A percentile compares a stretch with the other conserved stretches of the same genome.
Evolutionary conservation across 257 asterid species (phyloP).

Genomic region (Thymus mandschuricus): DNA sequence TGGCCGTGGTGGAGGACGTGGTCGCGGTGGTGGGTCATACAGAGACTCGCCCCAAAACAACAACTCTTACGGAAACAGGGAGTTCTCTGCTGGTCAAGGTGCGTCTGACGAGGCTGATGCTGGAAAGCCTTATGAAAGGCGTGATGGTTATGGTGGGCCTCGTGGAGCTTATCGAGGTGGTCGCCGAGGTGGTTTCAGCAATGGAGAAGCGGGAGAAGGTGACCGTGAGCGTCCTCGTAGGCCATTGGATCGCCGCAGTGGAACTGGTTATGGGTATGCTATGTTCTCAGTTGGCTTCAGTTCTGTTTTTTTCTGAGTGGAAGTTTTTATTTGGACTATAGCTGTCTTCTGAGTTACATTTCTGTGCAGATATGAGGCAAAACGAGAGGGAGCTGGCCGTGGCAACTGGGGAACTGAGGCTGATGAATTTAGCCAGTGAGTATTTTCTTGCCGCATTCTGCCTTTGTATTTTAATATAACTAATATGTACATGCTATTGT

Average conservation of each 20-base stretch:
- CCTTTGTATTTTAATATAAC: not conserved
- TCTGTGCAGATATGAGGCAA: slow-evolving; percentile 57
- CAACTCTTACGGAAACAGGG: slow-evolving; percentile 52
- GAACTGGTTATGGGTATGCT: slow-evolving; percentile 77
- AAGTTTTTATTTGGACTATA: not conserved
- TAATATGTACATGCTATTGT: not conserved
- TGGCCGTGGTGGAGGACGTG: slow-evolving; percentile 68
- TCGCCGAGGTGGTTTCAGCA: slow-evolving; percentile 67
- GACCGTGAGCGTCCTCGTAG: slow-evolving; percentile 66
- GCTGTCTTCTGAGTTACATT: not conserved
- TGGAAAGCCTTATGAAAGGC: slow-evolving; percentile 61
- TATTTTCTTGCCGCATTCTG: slow-evolving; percentile 33
- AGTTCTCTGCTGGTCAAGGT: slow-evolving; percentile 52
- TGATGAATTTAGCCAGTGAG: slow-evolving; percentile 76
- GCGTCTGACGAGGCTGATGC: slow-evolving; percentile 51
- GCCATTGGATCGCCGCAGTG: slow-evolving; percentile 68
- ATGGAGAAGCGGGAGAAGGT: slow-evolving; percentile 72
- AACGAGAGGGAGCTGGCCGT: slow-evolving; percentile 78
- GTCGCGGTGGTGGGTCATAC: slow-evolving; percentile 65
- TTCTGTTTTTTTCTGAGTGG: too few relatives aligned
- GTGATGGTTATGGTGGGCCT: slow-evolving; percentile 68
- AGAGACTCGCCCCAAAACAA: slow-evolving; percentile 53
- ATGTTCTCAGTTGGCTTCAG: not conserved
- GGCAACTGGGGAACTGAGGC: slow-evolving; percentile 85
- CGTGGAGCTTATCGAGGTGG: slow-evolving; percentile 71